Conservation (phyloP, 495 filamentous ascomycete species). For the Articulospora tetracladia region DNA sequence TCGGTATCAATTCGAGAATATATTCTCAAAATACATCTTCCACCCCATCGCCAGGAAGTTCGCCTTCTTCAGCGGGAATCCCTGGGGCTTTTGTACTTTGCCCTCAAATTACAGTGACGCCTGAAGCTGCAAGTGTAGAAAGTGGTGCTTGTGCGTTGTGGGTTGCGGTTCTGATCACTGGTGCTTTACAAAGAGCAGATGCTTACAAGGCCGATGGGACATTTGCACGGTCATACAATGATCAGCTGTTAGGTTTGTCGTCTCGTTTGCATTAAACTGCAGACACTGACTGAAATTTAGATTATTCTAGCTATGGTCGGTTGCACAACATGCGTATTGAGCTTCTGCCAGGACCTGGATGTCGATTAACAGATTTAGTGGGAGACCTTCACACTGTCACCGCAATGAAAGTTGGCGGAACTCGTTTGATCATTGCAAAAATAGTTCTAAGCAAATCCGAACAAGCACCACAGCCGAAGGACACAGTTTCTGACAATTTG, state of each 20-base stretch:
- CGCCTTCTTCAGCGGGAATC: neutral
- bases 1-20: conserved; percentile 22
- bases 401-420: conserved; percentile 19
- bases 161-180: conserved; percentile 44
- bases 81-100: conserved; percentile 32
- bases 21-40: conserved; percentile 3
- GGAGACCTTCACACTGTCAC: conserved; percentile 15
- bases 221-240: neutral
- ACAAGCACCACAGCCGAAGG: neutral
- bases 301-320: conserved; percentile 8
- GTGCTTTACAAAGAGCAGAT: conserved; percentile 18
- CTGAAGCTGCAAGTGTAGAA: conserved; percentile 46
- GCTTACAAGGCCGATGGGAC: neutral
- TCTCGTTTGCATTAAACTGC: neutral
- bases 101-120: conserved; percentile 40
- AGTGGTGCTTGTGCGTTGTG: conserved; percentile 32
- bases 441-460: conserved; percentile 7
- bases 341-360: conserved; percentile 12
- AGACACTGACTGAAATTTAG: conserved; percentile 1
- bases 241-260: conserved; percentile 5
- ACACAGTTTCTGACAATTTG: conserved; percentile 36
- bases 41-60: neutral
- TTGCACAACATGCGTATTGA: conserved; percentile 20
- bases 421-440: conserved; percentile 27
- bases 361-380: conserved; percentile 12